Evolutionary conservation across 495 filamentous ascomycete species (phyloP), one percentile per base, ranked within the genome.

Genomic region (Penicillium maclennaniae): DNA sequence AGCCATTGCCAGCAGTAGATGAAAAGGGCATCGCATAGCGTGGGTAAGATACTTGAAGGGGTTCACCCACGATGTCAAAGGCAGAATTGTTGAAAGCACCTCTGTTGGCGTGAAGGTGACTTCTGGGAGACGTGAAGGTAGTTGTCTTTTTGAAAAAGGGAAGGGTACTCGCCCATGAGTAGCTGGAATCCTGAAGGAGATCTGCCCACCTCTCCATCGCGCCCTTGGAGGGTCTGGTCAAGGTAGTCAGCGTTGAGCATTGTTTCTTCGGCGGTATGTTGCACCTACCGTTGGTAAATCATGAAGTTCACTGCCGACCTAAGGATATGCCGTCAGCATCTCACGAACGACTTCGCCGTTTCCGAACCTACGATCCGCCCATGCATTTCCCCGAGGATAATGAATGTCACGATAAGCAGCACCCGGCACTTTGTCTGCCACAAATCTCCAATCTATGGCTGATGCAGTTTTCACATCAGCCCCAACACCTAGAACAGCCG

Each of bases 401-500:
- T 79, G 75, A 8, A 79, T 62, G 25, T 63, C 49, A 12, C 73
- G 61, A 45, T 65, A 54, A 26, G 65, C 62, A 19, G 67, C 68
- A 12, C 74, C 75, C 1, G 61, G 45, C 0, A 63, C 61, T 1
- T 41, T 39, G 6, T 64, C 53, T 0, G 70, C 72, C 0, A 76
- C 61, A 34, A 75, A 74, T 5, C 66, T 69, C 79, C 79, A 85
- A 51, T 85, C 81, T 7, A 79, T 60, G 0, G 69, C 66, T 1
- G 69, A 60, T 17, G 58, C 60, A 0, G 63, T 65, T 0, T 43
- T 47, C 2, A 66, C 56, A 41, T 65, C 56, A 8, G 73, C 65
- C 9, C 73, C 74, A 6, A 66, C 56, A 4, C 67, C 67, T 16
- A 73, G 21, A 7, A 55, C 58, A 8, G 51, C 65, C 23, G 68